Conservation (phyloP, 1,284 basidiomycete species). For the Lignosus rhinocerotis region DNA sequence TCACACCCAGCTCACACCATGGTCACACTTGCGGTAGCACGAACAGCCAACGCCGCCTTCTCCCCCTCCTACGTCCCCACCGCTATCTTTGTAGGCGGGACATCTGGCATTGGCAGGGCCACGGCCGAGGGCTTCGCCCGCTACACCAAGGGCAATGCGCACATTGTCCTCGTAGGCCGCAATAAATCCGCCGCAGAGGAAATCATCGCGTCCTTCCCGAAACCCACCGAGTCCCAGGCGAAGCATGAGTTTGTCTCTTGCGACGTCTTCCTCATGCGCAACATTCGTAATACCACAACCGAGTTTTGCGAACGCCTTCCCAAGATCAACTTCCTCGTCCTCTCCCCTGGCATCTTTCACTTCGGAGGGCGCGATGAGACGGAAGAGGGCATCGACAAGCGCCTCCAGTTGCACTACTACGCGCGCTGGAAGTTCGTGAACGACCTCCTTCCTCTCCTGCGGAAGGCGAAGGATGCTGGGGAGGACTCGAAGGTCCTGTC, state of each 20-base stretch:
- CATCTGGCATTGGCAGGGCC: slow-evolving; percentile 39
- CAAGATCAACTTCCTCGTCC: slow-evolving; percentile 39
- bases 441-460: slow-evolving; percentile 30
- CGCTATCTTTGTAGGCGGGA: slow-evolving; percentile 38
- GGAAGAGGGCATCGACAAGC: slow-evolving; percentile 31
- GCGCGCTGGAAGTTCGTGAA: slow-evolving; percentile 33
- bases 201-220: slow-evolving; percentile 37
- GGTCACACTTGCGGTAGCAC: slow-evolving; percentile 19
- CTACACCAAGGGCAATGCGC: slow-evolving; percentile 35
- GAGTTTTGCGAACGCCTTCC: slow-evolving; percentile 29
- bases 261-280: slow-evolving; percentile 38
- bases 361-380: slow-evolving; percentile 33
- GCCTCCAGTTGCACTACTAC: slow-evolving; percentile 32
- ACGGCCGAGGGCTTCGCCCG: slow-evolving; percentile 33
- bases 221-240: slow-evolving; percentile 18
- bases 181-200: slow-evolving; percentile 37
- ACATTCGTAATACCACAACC: slow-evolving; percentile 31
- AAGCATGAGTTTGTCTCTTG: slow-evolving; percentile 39
- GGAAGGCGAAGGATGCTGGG: slow-evolving; percentile 26
- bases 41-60: slow-evolving; percentile 18
- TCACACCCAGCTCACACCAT: slow-evolving; percentile 8
- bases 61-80: slow-evolving; percentile 28
- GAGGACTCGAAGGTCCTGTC: slow-evolving; percentile 32
- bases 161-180: slow-evolving; percentile 39
- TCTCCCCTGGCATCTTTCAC: slow-evolving; percentile 34